Conservation (phyloP, 257 asterid species). For the Striga asiatica region DNA sequence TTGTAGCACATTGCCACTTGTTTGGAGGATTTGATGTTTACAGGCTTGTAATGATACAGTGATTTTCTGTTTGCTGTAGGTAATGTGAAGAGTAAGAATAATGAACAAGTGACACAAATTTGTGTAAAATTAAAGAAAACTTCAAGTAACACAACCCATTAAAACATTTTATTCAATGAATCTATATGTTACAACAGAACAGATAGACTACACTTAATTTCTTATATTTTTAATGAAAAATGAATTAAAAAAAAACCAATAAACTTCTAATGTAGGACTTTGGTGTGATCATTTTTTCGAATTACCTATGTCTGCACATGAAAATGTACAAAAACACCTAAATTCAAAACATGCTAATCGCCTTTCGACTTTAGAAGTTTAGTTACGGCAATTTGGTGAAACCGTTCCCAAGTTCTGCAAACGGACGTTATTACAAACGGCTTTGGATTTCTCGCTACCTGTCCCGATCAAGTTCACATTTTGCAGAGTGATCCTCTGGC, state of each 20-base stretch:
- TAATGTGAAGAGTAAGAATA: neutral
- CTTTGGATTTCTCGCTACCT: constrained; percentile 30
- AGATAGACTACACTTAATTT: constrained; percentile 2
- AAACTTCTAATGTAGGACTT: neutral
- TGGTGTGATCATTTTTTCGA: no score
- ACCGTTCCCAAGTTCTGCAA: constrained; percentile 27
- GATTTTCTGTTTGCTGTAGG: neutral
- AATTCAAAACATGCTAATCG: no score
- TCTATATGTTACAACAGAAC: neutral
- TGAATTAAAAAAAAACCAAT: neutral
- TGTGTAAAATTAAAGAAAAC: neutral
- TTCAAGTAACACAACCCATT: neutral
- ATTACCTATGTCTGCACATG: neutral
- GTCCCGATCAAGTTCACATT: constrained; percentile 33
- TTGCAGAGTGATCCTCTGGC: constrained; percentile 44
- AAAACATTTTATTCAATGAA: neutral
- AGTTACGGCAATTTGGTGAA: constrained; percentile 46
- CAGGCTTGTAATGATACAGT: neutral
- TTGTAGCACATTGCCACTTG: neutral
- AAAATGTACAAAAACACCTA: neutral
- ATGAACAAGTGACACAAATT: neutral
- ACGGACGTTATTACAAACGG: constrained; percentile 40
- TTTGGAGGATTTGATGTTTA: neutral
- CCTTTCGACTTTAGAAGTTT: neutral
- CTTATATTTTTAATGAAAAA: neutral